A percentile compares a stretch with the other conserved stretches of the same genome.
These are phyloP conservation scores for Leccinum griseonigrum DNA, from an alignment of 1,284 basidiomycete genomes.

Conservation along the genomic window DNA sequence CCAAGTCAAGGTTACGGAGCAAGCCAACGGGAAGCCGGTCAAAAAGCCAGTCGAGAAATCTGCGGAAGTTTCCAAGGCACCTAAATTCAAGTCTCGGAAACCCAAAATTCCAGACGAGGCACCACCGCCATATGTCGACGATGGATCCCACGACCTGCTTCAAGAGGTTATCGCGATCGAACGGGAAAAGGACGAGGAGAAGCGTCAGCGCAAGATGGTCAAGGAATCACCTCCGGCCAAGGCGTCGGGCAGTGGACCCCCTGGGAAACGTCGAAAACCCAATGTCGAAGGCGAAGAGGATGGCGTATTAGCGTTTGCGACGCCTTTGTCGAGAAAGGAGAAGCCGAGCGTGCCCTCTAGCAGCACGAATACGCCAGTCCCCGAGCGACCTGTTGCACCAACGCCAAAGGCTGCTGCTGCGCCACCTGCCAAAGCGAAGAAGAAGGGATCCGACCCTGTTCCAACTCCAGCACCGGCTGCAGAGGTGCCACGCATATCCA, in stretches of 20 bases:
- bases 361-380: constrained; percentile 21
- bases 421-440: constrained; percentile 38
- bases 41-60: constrained; percentile 33
- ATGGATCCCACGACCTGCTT: constrained; percentile 72
- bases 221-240: constrained; percentile 30
- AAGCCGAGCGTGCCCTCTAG: constrained; percentile 33
- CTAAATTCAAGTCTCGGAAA: constrained; percentile 46
- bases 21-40: constrained; percentile 24
- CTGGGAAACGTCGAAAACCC: constrained; percentile 57
- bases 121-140: constrained; percentile 66
- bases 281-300: constrained; percentile 48
- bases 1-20: constrained; percentile 29
- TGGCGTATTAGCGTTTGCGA: constrained; percentile 57
- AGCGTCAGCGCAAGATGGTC: constrained; percentile 37
- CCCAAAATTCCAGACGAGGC: constrained; percentile 49
- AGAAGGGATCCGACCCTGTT: constrained; percentile 38
- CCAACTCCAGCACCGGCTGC: constrained; percentile 29
- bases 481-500: constrained; percentile 39
- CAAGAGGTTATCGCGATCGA: constrained; percentile 82
- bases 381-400: constrained; percentile 25
- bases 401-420: constrained; percentile 29
- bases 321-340: constrained; percentile 61
- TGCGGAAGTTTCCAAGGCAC: constrained; percentile 28
- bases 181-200: constrained; percentile 55
- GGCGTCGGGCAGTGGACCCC: constrained; percentile 37